phyloP scores from a whole-genome alignment of 192 early-diverging fungal species.

The Podila epicladia region DNA sequence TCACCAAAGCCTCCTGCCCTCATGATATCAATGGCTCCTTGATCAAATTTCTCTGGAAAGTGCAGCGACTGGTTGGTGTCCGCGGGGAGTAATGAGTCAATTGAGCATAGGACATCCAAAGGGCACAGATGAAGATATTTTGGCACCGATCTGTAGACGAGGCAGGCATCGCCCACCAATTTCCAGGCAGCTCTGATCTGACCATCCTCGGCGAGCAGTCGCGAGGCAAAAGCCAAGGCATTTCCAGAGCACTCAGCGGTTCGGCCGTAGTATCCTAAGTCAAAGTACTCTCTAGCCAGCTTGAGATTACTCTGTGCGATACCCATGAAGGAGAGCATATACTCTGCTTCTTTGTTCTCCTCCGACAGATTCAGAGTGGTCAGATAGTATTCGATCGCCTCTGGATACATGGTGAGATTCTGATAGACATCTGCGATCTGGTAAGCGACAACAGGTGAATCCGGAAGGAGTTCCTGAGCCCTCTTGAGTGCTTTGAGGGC shows the following conservation, averaged over 20 bases:
- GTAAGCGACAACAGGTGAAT: conserved; percentile 53
- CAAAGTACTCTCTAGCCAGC: conserved; percentile 59
- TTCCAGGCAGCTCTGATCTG: conserved; percentile 68
- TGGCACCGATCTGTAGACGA: conserved; percentile 53
- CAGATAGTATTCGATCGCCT: conserved; percentile 61
- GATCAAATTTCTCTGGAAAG: conserved; percentile 44
- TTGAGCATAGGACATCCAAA: conserved; percentile 17
- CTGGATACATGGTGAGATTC: conserved; percentile 59
- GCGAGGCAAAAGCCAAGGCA: conserved; percentile 51
- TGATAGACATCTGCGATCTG: conserved; percentile 63
- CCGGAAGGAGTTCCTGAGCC: conserved; percentile 72
- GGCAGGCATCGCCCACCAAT: conserved; percentile 66
- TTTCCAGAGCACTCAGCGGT: conserved; percentile 62
- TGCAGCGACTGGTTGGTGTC: conserved; percentile 53
- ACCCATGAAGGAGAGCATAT: conserved; percentile 62
- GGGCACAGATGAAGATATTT: conserved; percentile 56
- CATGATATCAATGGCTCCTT: neutral
- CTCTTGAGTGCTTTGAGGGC: conserved; percentile 80
- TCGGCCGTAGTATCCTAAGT: conserved; percentile 74
- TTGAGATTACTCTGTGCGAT: conserved; percentile 60
- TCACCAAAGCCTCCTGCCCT: conserved; percentile 1
- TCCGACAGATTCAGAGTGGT: conserved; percentile 46
- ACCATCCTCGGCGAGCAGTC: conserved; percentile 22
- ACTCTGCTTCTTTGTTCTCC: conserved; percentile 37
- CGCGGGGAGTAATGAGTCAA: conserved; percentile 18